These are phyloP conservation scores for Entonaema liquescens DNA, from an alignment of 495 filamentous ascomycete genomes.

Conservation along the genomic window DNA sequence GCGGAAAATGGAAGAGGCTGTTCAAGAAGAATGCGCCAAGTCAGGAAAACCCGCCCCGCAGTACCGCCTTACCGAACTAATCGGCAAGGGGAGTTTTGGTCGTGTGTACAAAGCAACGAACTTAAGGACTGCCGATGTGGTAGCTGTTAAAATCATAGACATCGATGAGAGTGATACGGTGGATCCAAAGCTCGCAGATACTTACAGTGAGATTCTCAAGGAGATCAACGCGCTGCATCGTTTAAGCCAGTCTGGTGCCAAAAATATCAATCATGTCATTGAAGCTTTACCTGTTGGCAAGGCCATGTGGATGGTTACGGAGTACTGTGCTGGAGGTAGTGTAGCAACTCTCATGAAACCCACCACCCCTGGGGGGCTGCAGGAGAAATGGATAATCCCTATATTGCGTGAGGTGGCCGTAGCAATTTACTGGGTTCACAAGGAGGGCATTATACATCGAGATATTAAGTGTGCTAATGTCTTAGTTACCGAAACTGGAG, in stretches of 20 bases:
- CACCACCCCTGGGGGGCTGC: constrained; percentile 74
- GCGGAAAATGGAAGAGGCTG: constrained; percentile 60
- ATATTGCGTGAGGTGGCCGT: constrained; percentile 88
- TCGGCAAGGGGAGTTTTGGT: constrained; percentile 95
- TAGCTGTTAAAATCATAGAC: constrained; percentile 95
- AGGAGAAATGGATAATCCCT: constrained; percentile 89
- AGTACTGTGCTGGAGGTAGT: constrained; percentile 95
- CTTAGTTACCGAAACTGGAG: constrained; percentile 85
- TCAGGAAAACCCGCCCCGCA: constrained; percentile 57
- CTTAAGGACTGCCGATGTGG: constrained; percentile 66
- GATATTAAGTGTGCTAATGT: constrained; percentile 98
- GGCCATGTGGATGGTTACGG: constrained; percentile 93
- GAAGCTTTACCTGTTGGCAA: constrained; percentile 87
- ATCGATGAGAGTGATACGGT: constrained; percentile 85
- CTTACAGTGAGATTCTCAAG: constrained; percentile 84
- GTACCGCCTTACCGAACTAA: constrained; percentile 87
- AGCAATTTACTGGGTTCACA: constrained; percentile 86
- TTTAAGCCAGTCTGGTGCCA: constrained; percentile 81
- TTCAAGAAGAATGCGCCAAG: constrained; percentile 58
- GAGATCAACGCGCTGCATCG: constrained; percentile 88
- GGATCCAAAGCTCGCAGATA: constrained; percentile 77
- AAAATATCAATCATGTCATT: constrained; percentile 90
- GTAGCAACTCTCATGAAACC: constrained; percentile 81
- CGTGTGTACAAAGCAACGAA: constrained; percentile 86
- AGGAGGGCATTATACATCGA: constrained; percentile 91